Percentiles rank a stretch among this genome's conserved stretches.
These are phyloP conservation scores for Silene uniflora DNA, from an alignment of 148 eudicot genomes.

Conservation along the genomic window DNA sequence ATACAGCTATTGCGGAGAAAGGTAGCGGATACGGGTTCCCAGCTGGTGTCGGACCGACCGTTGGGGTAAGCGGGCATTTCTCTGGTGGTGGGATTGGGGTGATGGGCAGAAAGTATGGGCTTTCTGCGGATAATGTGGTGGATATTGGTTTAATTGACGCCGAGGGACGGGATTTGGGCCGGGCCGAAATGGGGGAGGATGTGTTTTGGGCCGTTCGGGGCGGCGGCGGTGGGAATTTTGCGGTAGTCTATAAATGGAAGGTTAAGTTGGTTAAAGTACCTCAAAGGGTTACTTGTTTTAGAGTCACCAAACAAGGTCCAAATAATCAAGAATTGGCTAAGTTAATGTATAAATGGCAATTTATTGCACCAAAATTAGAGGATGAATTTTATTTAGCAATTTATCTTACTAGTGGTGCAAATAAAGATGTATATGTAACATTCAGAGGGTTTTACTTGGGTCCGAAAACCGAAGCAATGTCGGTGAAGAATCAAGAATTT, in stretches of 20 bases:
- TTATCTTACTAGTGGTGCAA: constrained; percentile 14
- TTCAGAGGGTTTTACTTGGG: constrained; percentile 34
- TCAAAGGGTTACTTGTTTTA: constrained; percentile 26
- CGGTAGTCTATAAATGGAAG: constrained; percentile 36
- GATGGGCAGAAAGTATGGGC: too few relatives aligned
- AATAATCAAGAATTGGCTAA: constrained; percentile 23
- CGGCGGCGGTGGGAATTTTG: constrained; percentile 38
- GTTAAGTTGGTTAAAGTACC: constrained; percentile 32
- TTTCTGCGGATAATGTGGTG: too few relatives aligned
- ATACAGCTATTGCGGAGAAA: too few relatives aligned
- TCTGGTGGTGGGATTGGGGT: too few relatives aligned
- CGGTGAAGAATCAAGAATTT: constrained; percentile 10
- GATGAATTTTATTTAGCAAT: constrained; percentile 31
- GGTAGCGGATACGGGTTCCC: too few relatives aligned
- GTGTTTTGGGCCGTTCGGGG: constrained; percentile 42
- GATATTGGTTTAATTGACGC: too few relatives aligned
- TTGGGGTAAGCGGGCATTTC: too few relatives aligned
- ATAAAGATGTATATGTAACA: constrained; percentile 19
- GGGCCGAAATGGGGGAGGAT: too few relatives aligned
- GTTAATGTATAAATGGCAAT: constrained; percentile 34
- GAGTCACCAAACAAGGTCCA: constrained; percentile 26
- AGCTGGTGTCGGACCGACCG: too few relatives aligned
- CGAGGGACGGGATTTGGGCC: too few relatives aligned
- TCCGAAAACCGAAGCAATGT: constrained; percentile 12
- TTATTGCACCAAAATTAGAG: constrained; percentile 28